Conservation (phyloP, 2,329 filamentous ascomycete genomes). For the Dendrostoma leiphaemia region DNA sequence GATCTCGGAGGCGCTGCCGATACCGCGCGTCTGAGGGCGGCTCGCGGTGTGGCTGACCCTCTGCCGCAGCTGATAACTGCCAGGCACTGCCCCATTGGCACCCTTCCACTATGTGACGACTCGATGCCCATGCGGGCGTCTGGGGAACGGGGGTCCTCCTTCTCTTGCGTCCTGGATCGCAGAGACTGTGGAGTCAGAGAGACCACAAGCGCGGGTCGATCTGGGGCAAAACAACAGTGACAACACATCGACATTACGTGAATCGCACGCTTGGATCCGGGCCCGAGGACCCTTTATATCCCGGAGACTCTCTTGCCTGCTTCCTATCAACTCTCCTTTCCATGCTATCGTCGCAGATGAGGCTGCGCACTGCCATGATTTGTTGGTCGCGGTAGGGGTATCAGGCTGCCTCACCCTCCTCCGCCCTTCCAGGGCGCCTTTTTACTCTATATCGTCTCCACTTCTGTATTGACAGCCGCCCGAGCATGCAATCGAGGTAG, state of each 20-base stretch:
- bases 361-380: neutral
- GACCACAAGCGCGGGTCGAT: too few relatives aligned
- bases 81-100: neutral
- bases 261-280: neutral
- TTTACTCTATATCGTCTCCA: too few relatives aligned
- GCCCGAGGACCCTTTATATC: neutral
- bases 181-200: too few relatives aligned
- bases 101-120: neutral
- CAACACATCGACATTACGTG: neutral
- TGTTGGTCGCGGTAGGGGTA: neutral
- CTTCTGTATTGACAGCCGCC: neutral
- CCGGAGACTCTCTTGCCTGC: neutral
- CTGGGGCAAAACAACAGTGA: neutral
- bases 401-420: neutral
- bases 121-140: neutral
- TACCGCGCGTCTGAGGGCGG: neutral
- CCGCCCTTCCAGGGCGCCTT: too few relatives aligned
- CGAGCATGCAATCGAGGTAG: neutral
- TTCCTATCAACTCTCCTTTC: neutral
- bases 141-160: neutral
- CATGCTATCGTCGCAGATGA: neutral
- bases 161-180: too few relatives aligned
- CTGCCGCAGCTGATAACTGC: neutral
- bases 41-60: neutral
- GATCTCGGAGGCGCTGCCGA: neutral